Evolutionary conservation across 176 grass and related monocot species (phyloP), one percentile per base, ranked within the genome.

Genomic region (Luzula sylvatica): DNA sequence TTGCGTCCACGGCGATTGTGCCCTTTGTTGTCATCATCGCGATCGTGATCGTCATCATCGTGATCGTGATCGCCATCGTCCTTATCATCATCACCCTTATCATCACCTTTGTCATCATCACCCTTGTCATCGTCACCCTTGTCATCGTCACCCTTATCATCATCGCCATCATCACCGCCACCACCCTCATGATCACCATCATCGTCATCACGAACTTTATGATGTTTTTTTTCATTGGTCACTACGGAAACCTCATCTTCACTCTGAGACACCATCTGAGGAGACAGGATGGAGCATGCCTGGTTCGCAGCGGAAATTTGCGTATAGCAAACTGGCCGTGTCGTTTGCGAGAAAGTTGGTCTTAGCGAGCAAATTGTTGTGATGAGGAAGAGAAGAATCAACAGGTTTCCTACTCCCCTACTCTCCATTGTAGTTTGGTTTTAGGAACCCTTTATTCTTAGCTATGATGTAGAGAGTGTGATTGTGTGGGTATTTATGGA

Each of bases 281-380:
- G 81, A 6, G 75, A 76, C 23, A 94, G 38, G 27, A 87, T 62
- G 47, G 75, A 21, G 25, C 87, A 94, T 5, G 87, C 87, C 48
- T 87, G 82, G 71, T 70, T 94, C 21, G 87, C 87, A 11, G 78
- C 63, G 19, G 78, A 65, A 73, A 94, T 76, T 72, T 94, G 87
- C 7, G 64, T 67, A 49, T 75, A 66, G 75, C 87, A 94, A 74
- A 81, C 78, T 6, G 79, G 78, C 49, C 71, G 68, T 23, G 47
- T 70, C 56, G 55, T 24, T 14, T 71, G 67, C 7, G 55, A 56
- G 35, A 1, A 4, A 4, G 14, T 35, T 50, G 32, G 11, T 24
- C 26, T 45, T 3, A 58, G 42, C 44, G 58, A 57, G 41, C 15
- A 47, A 7, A 35, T 35, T 52, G n/a, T 26, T 11, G 26, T 39